A percentile compares a stretch with the other conserved stretches of the same genome.
phyloP scores from a whole-genome alignment of 2,329 filamentous ascomycete species.

The Ciborinia camelliae region DNA sequence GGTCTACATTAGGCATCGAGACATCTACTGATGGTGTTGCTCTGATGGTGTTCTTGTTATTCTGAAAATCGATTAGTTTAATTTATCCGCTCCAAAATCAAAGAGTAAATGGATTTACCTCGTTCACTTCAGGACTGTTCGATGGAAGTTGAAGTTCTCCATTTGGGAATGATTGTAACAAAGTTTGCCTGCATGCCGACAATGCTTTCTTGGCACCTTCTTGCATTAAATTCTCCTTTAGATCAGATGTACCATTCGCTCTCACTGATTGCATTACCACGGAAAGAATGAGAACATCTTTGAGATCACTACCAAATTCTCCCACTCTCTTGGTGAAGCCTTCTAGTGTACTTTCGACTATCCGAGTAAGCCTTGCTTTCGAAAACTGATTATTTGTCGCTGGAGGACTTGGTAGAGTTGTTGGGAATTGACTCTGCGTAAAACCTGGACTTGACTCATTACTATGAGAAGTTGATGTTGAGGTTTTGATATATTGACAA shows the following conservation, averaged over 20 bases:
- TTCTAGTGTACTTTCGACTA: constrained; percentile 22
- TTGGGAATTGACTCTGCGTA: not conserved
- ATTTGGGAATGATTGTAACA: constrained; percentile 6
- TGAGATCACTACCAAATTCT: constrained; percentile 23
- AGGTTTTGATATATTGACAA: constrained; percentile 13
- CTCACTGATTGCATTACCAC: constrained; percentile 22
- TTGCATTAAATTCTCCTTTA: constrained; percentile 23
- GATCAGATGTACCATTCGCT: constrained; percentile 6
- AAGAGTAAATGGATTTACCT: not conserved
- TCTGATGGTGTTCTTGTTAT: not conserved
- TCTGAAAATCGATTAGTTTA: not conserved
- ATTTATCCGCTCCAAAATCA: not conserved
- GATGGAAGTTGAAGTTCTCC: constrained; percentile 8
- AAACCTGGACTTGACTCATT: constrained; percentile 5
- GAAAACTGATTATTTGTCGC: constrained; percentile 20
- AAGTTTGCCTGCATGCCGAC: constrained; percentile 19
- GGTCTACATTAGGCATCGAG: not conserved
- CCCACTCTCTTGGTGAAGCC: constrained; percentile 21
- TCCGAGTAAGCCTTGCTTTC: constrained; percentile 22
- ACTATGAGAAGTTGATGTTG: not conserved
- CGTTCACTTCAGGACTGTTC: not conserved
- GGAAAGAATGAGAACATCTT: constrained; percentile 23
- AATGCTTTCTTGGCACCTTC: constrained; percentile 22
- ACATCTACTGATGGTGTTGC: not conserved
- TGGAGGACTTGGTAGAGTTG: constrained; percentile 9